A percentile compares a stretch with the other conserved stretches of the same genome.
Evolutionary conservation across 2,329 filamentous ascomycete species (phyloP).

Genomic region (Neonectria faginata): DNA sequence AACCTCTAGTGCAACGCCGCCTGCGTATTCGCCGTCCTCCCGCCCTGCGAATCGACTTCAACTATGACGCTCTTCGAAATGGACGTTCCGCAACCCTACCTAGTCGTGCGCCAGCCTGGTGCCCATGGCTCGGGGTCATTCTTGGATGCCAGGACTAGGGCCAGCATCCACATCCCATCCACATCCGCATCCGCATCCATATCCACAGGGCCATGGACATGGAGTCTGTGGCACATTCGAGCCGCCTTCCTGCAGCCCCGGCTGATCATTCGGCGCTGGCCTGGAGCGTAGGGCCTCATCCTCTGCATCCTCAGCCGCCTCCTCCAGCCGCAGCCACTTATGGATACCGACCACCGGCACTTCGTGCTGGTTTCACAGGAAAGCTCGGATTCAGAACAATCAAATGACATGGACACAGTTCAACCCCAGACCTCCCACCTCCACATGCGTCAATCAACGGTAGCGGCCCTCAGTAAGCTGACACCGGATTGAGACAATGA

Average conservation of each 20-base stretch:
- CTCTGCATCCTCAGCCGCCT: slow-evolving; percentile 8
- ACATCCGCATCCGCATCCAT: background rate
- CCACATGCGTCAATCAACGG: slow-evolving; percentile 5
- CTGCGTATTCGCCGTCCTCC: background rate
- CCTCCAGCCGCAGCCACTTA: slow-evolving; percentile 1
- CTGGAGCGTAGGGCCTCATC: slow-evolving; percentile 10
- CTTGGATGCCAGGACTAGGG: background rate
- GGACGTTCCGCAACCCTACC: slow-evolving; percentile 13
- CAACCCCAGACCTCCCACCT: background rate
- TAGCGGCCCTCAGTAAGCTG: slow-evolving; percentile 13
- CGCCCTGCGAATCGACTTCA: slow-evolving; percentile 11
- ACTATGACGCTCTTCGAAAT: slow-evolving; percentile 21
- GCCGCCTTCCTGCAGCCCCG: background rate
- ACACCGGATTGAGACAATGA: slow-evolving; percentile 4
- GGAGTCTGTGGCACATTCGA: background rate
- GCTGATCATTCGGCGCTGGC: background rate
- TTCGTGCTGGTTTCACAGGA: background rate
- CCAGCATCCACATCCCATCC: slow-evolving; percentile 1
- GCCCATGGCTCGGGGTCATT: slow-evolving; percentile 15
- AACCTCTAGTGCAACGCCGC: slow-evolving; percentile 1
- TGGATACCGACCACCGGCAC: background rate
- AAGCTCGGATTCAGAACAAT: background rate
- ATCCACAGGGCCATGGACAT: background rate
- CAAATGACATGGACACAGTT: background rate
- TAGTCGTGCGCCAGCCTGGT: background rate